Base-by-base conservation (phyloP, 2,329 filamentous ascomycete genomes). In the Colletotrichum graminicola region DNA sequence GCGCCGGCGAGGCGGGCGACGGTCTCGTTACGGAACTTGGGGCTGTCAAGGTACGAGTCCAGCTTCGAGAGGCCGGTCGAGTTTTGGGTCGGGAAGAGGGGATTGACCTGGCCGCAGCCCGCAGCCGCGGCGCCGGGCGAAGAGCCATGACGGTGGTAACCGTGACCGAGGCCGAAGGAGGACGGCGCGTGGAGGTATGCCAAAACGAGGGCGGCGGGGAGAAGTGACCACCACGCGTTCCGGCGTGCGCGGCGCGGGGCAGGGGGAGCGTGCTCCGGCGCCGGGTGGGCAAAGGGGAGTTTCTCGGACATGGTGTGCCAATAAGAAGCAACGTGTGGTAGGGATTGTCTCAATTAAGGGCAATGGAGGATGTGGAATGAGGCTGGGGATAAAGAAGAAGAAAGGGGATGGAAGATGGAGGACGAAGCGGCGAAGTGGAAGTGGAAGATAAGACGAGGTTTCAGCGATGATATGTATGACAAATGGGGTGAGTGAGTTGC, bases 1-100 rank as follows among this genome's bases (percentile, higher is more conserved):
- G 85, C 82, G 4, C 82, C 81, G 18, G 85, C 78, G 69, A 88
- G 55, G 63, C 78, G 79, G 59, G 72, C 67, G 45, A 81, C 71
- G 18, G 80, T 78, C 55, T 79, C 78, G 41, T 79, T 77, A 41
- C 77, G 75, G 70, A 82, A 82, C 41, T 76, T 74, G 47, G 75
- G 60, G 2, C 79, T 80, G 14, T 73, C 62, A 26, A 82, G 66
- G 71, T 76, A 79, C 3, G 74, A 71, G 57, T 82, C 80, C 77
- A 82, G 79, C 52, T 77, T 63, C 21, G 72, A 73, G 41, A 82
- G 77, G 5, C 75, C 72, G 0, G 76, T 59, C 10, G 72, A 78
- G 57, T 75, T 71, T 43, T 74, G 73, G 34, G 68, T 70, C 0
- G 81, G 80, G 49, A 78, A 71, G 36, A 82, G 75, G 34, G 80